These are phyloP conservation scores for Sphaerulina populicola DNA, from an alignment of 2,329 filamentous ascomycete species.

Conservation along the genomic window DNA sequence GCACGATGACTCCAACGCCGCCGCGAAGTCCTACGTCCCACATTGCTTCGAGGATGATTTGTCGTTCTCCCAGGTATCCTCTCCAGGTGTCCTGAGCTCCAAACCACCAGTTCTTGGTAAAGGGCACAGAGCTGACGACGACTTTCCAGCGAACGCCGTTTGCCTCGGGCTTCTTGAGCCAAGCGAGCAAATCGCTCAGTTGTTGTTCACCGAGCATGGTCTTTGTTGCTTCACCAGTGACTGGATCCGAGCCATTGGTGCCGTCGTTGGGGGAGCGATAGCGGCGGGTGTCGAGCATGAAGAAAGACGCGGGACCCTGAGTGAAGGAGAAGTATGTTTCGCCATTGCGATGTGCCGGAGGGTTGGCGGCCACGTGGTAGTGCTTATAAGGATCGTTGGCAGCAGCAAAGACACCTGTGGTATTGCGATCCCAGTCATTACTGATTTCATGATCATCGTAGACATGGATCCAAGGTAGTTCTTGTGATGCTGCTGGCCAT, in stretches of 20 bases:
- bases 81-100: conserved; percentile 63
- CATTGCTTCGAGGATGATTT: conserved; percentile 75
- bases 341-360: conserved; percentile 52
- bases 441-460: conserved; percentile 94
- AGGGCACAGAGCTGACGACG: conserved; percentile 79
- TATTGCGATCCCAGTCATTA: conserved; percentile 85
- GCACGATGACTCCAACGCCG: conserved; percentile 69
- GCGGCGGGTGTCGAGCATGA: conserved; percentile 84
- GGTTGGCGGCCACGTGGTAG: conserved; percentile 80
- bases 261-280: conserved; percentile 64
- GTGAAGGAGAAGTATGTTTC: conserved; percentile 83
- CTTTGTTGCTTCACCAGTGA: conserved; percentile 47
- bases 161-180: conserved; percentile 64
- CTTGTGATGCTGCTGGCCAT: conserved; percentile 65
- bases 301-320: conserved; percentile 86
- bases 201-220: conserved; percentile 81
- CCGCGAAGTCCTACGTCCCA: conserved; percentile 68
- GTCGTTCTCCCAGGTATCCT: conserved; percentile 75
- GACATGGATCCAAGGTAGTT: conserved; percentile 95
- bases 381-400: conserved; percentile 78
- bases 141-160: conserved; percentile 86
- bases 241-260: conserved; percentile 50
- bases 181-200: conserved; percentile 68
- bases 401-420: conserved; percentile 67
- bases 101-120: conserved; percentile 95